Conservation (phyloP, 768 basidiomycete species). For the Tricholoma saponaceum region DNA sequence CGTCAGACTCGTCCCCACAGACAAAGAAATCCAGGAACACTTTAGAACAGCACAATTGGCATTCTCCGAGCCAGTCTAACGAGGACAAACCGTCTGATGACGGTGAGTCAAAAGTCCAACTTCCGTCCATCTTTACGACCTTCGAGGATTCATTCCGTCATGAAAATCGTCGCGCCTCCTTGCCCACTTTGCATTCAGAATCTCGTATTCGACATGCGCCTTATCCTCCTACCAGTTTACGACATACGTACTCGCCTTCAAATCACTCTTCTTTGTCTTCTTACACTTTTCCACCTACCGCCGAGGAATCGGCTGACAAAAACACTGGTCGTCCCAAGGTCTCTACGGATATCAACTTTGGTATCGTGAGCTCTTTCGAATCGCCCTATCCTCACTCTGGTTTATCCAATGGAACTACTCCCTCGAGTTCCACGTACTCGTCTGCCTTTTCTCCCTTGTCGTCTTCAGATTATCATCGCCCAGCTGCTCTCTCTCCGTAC, state of each 20-base stretch:
- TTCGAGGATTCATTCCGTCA: conserved; percentile 59
- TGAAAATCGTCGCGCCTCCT: conserved; percentile 58
- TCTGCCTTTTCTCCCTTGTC: conserved; percentile 41
- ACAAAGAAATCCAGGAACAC: conserved; percentile 45
- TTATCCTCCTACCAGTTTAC: conserved; percentile 46
- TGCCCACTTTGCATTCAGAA: conserved; percentile 58
- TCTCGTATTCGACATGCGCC: conserved; percentile 52
- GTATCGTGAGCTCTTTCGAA: conserved; percentile 35
- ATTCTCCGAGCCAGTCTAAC: conserved; percentile 21
- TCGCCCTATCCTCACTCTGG: conserved; percentile 47
- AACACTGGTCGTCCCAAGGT: conserved; percentile 40
- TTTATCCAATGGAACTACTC: conserved; percentile 47
- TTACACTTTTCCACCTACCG: conserved; percentile 56
- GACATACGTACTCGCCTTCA: conserved; percentile 44
- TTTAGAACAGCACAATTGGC: conserved; percentile 30
- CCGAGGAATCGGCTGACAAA: conserved; percentile 34
- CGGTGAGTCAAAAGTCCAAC: conserved; percentile 55
- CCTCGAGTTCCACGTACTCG: conserved; percentile 47
- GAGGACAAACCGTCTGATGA: conserved; percentile 39
- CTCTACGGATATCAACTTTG: conserved; percentile 43
- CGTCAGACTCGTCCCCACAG: conserved; percentile 47
- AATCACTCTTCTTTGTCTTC: conserved; percentile 39
- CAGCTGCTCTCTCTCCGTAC: conserved; percentile 40
- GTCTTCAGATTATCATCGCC: conserved; percentile 41
- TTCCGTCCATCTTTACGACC: conserved; percentile 70